phyloP scores from a whole-genome alignment of 1,284 basidiomycete species.

The Papiliotrema flavescens region DNA sequence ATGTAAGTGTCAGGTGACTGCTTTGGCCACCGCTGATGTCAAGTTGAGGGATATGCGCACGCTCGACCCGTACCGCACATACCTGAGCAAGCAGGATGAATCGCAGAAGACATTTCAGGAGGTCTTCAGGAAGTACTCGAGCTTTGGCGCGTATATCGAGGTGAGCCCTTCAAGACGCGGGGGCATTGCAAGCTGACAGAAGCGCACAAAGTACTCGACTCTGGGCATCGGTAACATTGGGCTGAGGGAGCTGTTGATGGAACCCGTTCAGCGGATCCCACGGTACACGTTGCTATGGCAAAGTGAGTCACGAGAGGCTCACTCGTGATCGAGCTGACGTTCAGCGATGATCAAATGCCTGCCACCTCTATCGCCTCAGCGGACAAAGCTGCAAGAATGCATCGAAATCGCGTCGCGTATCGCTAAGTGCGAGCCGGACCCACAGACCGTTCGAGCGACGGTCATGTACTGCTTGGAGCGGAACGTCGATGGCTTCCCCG shows the following conservation, averaged over 20 bases:
- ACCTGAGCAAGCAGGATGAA: conserved; percentile 88
- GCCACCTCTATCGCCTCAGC: conserved; percentile 69
- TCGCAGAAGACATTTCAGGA: conserved; percentile 84
- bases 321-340: conserved; percentile 4
- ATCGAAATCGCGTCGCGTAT: conserved; percentile 85
- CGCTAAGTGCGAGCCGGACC: conserved; percentile 87
- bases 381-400: conserved; percentile 78
- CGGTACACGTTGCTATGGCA: conserved; percentile 92
- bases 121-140: conserved; percentile 68
- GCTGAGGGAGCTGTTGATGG: conserved; percentile 91
- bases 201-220: conserved; percentile 86
- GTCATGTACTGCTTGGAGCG: conserved; percentile 82
- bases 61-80: conserved; percentile 86
- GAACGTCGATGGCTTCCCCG: conserved; percentile 85
- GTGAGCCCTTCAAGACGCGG: no score
- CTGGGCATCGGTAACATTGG: conserved; percentile 80
- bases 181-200: neutral
- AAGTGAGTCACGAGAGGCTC: conserved; percentile 39
- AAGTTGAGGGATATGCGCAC: conserved; percentile 70
- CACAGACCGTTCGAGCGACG: conserved; percentile 81
- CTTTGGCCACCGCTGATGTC: neutral
- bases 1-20: conserved; percentile 50
- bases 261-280: conserved; percentile 98
- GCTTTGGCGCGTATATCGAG: conserved; percentile 78
- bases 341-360: conserved; percentile 78